Evolutionary conservation across 2,329 filamentous ascomycete genomes (phyloP).

Genomic region (Chaetomium sp.): DNA sequence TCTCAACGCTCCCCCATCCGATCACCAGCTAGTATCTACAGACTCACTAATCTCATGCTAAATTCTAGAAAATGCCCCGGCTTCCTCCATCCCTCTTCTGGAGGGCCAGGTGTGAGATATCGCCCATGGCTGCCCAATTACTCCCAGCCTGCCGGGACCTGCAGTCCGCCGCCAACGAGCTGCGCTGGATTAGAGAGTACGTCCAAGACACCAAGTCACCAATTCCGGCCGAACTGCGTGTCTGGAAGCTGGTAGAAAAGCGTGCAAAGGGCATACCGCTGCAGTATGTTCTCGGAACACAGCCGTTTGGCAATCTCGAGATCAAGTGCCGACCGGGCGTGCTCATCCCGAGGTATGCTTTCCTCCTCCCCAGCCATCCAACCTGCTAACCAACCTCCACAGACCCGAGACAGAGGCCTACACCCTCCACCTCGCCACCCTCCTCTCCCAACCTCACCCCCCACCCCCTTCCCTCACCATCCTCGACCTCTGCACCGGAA

Average conservation of each 20-base stretch:
- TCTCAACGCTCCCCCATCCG: not conserved
- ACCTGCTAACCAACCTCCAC: not conserved
- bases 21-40: not conserved
- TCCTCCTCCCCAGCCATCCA: not conserved
- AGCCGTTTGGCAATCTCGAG: conserved; percentile 84
- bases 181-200: conserved; percentile 72
- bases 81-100: conserved; percentile 60
- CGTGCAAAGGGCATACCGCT: conserved; percentile 70
- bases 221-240: conserved; percentile 19
- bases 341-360: conserved; percentile 71
- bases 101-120: conserved; percentile 52
- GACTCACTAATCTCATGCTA: not conserved
- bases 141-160: conserved; percentile 66
- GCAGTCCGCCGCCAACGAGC: conserved; percentile 65
- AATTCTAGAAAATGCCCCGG: conserved; percentile 59
- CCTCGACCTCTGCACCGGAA: conserved; percentile 86
- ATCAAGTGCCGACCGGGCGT: conserved; percentile 77
- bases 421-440: conserved; percentile 55
- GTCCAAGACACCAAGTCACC: conserved; percentile 37
- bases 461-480: conserved; percentile 53
- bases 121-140: conserved; percentile 60
- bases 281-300: conserved; percentile 85
- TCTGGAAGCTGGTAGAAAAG: conserved; percentile 47
- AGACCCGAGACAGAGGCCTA: conserved; percentile 73
- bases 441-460: conserved; percentile 40